A percentile compares a stretch with the other conserved stretches of the same genome.
Evolutionary conservation across 2,329 filamentous ascomycete genomes (phyloP).

Genomic region (Exophiala oligosperma): DNA sequence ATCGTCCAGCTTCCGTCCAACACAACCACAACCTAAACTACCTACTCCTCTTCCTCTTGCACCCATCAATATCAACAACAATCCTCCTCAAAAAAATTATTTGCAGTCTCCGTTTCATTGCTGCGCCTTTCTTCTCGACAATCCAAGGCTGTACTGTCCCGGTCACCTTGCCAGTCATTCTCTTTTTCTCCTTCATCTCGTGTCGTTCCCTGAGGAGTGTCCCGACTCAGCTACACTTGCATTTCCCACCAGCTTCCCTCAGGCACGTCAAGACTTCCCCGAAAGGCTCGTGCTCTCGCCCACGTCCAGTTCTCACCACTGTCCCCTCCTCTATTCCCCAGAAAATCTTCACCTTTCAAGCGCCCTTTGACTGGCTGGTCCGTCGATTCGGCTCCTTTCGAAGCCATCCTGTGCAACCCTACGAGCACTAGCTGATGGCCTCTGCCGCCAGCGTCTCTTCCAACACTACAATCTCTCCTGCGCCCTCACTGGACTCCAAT

Average conservation of each 20-base stretch:
- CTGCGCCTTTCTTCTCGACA: conserved; percentile 7
- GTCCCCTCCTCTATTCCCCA: conserved; percentile 9
- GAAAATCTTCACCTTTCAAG: conserved; percentile 5
- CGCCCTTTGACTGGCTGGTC: conserved; percentile 25
- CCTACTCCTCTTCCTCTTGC: conserved; percentile 13
- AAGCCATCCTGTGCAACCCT: conserved; percentile 27
- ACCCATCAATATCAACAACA: conserved; percentile 2
- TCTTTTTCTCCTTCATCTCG: conserved; percentile 9
- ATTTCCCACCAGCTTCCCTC: conserved; percentile 13
- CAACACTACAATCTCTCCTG: conserved; percentile 17
- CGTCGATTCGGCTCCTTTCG: conserved; percentile 20
- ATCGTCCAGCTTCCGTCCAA: conserved; percentile 1
- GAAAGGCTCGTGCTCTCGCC: conserved; percentile 23
- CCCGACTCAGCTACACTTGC: background rate
- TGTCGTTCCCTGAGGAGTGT: conserved; percentile 8
- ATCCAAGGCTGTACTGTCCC: conserved; percentile 9
- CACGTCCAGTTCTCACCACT: conserved; percentile 11
- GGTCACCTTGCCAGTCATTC: conserved; percentile 8
- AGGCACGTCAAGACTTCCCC: conserved; percentile 8
- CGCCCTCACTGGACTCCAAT: conserved; percentile 10
- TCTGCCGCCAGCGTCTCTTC: conserved; percentile 27
- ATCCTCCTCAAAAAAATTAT: background rate
- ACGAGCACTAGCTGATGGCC: conserved; percentile 28
- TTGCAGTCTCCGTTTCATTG: conserved; percentile 4
- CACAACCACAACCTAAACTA: background rate